Conservation (phyloP, 1,284 basidiomycete species). For the Ustilago hordei region DNA sequence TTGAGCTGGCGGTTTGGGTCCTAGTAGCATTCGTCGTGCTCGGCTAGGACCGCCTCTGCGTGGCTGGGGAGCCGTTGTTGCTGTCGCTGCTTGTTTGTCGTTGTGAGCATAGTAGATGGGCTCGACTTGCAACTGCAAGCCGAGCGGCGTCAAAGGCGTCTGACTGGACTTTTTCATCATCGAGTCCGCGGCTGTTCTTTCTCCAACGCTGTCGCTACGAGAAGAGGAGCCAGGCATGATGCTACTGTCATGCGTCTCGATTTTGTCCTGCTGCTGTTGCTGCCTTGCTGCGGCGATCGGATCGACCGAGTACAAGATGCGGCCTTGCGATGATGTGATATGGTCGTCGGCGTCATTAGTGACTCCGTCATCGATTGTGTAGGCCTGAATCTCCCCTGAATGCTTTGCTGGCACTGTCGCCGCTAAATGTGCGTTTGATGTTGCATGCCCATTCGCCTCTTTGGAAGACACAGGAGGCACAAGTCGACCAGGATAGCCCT, state of each 20-base stretch:
- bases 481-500: conserved; percentile 25
- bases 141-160: conserved; percentile 22
- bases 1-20: conserved; percentile 37
- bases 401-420: background rate
- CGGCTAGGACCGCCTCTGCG: background rate
- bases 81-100: background rate
- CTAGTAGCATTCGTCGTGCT: conserved; percentile 29
- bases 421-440: background rate
- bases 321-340: conserved; percentile 19
- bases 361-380: conserved; percentile 26
- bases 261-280: conserved; percentile 6
- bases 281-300: conserved; percentile 9
- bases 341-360: background rate
- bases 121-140: conserved; percentile 25
- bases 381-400: conserved; percentile 17
- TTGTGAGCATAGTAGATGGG: conserved; percentile 22
- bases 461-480: conserved; percentile 11
- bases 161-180: conserved; percentile 20
- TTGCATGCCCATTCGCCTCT: background rate
- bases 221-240: conserved; percentile 8
- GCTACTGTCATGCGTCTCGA: conserved; percentile 17
- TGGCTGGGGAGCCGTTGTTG: background rate
- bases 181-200: conserved; percentile 6
- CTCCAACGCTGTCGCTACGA: conserved; percentile 13
- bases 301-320: conserved; percentile 26